Conservation (phyloP, 305 asterid species). For the Fraxinus albicans region DNA sequence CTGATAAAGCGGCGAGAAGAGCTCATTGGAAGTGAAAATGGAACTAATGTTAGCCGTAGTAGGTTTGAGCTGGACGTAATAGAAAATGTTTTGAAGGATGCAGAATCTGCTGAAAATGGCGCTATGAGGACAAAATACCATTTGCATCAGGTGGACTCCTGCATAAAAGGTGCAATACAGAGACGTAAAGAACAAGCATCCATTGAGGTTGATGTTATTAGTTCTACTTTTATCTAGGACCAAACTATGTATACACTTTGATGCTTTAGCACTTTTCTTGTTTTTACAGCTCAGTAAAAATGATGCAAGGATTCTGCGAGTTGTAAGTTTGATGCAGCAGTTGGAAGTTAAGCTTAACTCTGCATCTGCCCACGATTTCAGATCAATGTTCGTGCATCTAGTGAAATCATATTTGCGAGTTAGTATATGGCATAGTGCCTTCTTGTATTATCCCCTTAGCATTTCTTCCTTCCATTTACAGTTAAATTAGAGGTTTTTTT, state of each 20-base stretch:
- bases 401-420: slow-evolving; percentile 84
- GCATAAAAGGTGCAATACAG: slow-evolving; percentile 59
- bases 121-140: slow-evolving; percentile 71
- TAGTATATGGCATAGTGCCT: slow-evolving; percentile 25
- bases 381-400: slow-evolving; percentile 61
- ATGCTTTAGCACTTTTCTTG: slow-evolving; percentile 28
- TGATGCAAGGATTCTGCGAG: slow-evolving; percentile 71
- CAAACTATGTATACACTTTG: slow-evolving; percentile 15
- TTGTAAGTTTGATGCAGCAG: slow-evolving; percentile 67
- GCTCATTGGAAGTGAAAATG: slow-evolving; percentile 59
- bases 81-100: slow-evolving; percentile 82
- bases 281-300: slow-evolving; percentile 74
- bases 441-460: not conserved
- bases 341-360: slow-evolving; percentile 68
- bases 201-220: slow-evolving; percentile 56
- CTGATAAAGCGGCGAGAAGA: slow-evolving; percentile 69
- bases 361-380: slow-evolving; percentile 64
- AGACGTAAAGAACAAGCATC: no score
- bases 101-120: slow-evolving; percentile 78
- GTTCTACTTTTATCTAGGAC: slow-evolving; percentile 12
- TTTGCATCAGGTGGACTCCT: slow-evolving; percentile 76
- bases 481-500: slow-evolving; percentile 23
- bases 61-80: slow-evolving; percentile 79
- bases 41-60: slow-evolving; percentile 37
- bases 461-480: slow-evolving; percentile 15